Base-by-base conservation (phyloP, 1,284 basidiomycete species). In the Lignosus rhinocerotis region DNA sequence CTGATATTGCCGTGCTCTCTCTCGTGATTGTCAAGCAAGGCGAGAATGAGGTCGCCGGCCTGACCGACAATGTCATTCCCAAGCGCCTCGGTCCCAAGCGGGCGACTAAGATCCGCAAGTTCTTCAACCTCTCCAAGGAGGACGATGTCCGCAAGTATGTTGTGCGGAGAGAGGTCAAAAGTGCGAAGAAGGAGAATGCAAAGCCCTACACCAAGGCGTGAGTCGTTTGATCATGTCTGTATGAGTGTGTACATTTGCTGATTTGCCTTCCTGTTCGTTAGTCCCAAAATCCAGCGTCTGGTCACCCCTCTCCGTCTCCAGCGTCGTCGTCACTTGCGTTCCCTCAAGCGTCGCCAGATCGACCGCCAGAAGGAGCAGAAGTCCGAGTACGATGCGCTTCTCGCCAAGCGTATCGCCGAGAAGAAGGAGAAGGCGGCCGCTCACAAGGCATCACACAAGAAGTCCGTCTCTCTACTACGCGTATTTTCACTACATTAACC, bases 81-180 rank as follows among this genome's bases (percentile, higher is more conserved):
- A 98, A 98, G 84, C 85, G 95, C 65, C 87, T 98, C 67, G 96
- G 96, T 67, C 94, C 94, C 71, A 96, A 96, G 90, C 81, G 94
- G 67, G 93, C 93, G 62, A 94, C 93, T 64, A 95, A 95, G 85
- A 98, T 98, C 80, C 86, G 96, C 76, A 87, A 81, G 75, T 98
- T 98, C 88, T 99, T 98, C 88, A 98, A 97, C 85, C 82, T 98
- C 75, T 84, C 85, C 80, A 98, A 98, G 87, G 92, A 96, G 73
- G 96, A 98, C 73, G 96, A 98, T 79, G 96, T 98, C 62, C 88
- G 93, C 79, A 94, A 97, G 80, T 98, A 97, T 76, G 94, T 98
- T 69, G 88, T 98, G 69, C 84, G 94, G 71, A 82, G 94, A 69
- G 94, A 97, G 81, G 93, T 98, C 56, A 88, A 80, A 79, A 88